Percentiles rank a stretch among this genome's conserved stretches.
Conservation (phyloP, 495 filamentous ascomycete genomes). For the Trichoderma virens region DNA sequence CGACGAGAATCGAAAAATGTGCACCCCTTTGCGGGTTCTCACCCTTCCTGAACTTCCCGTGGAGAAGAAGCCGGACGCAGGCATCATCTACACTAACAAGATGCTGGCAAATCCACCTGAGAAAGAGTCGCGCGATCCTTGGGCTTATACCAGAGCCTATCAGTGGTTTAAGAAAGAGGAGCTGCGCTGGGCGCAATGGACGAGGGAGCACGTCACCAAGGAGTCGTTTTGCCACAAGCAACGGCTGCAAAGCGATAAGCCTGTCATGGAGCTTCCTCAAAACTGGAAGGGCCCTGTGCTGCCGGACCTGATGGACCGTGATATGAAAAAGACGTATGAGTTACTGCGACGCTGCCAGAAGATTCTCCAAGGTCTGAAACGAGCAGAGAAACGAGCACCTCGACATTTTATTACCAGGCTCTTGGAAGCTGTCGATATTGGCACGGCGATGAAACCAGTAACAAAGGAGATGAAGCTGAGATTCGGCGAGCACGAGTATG, state of each 20-base stretch:
- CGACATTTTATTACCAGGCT: not conserved
- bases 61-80: not conserved
- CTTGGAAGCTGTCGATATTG: not conserved
- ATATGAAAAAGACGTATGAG: slow-evolving; percentile 7
- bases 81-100: not conserved
- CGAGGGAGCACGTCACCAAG: not conserved
- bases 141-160: not conserved
- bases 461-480: not conserved
- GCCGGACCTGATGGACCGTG: not conserved
- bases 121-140: not conserved
- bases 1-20: slow-evolving; percentile 7
- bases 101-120: not conserved
- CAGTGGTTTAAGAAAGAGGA: not conserved
- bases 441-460: not conserved
- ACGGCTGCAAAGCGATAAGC: not conserved
- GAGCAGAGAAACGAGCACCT: not conserved
- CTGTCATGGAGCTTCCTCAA: not conserved
- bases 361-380: not conserved
- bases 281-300: slow-evolving; percentile 7
- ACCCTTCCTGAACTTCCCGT: not conserved
- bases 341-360: not conserved
- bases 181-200: not conserved
- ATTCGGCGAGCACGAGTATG: not conserved
- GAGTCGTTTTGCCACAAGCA: not conserved
- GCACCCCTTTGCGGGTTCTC: not conserved